Base-by-base conservation (phyloP, 768 basidiomycete genomes). In the Lactarius akahatsu region DNA sequence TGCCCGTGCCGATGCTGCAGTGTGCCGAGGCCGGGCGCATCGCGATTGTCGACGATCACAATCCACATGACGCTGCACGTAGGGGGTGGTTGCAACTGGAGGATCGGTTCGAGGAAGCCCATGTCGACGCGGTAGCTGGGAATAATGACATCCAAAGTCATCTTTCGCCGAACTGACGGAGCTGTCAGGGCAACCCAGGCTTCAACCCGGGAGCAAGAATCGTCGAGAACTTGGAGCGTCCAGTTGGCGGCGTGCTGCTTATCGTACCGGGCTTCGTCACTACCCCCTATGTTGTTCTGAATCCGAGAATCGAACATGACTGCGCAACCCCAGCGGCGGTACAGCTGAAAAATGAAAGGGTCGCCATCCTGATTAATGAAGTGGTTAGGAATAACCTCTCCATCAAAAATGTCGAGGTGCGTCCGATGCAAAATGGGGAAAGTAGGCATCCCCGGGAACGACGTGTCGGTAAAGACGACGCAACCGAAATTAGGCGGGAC, bases 301-400 rank as follows among this genome's bases (percentile, higher is more conserved):
- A 86, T 73, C 26, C 81, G 73, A 2, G 75, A 75, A 1, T 73
- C 18, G 23, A 85, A 73, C 83, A 85, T 83, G 10, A 32, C 69
- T 0, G 83, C 81, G 57, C 81, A 81, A 10, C 78, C 80, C 79
- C 82, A 87, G 7, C 83, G 80, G 13, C 86, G 80, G 70, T 87
- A 87, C 3, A 87, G 78, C 72, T 86, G 86, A 72, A 78, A 87
- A 1, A 87, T 71, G 73, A 80, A 87, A 0, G 84, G 82, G 60
- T 86, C n/a, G n/a, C n/a, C n/a, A n/a, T n/a, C n/a, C 71, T 87
- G 86, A 66, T 86, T 86, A 52, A 85, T 72, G 72, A 86, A 87
- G 28, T 74, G 68, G 16, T 81, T 76, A 0, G 86, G 85, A 16
- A 87, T 71, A 28, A 86, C 76, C 13, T 78, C 72, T 5, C 84